Conservation (phyloP, 1,139 yeast species). For the Kodamaea plutei region DNA sequence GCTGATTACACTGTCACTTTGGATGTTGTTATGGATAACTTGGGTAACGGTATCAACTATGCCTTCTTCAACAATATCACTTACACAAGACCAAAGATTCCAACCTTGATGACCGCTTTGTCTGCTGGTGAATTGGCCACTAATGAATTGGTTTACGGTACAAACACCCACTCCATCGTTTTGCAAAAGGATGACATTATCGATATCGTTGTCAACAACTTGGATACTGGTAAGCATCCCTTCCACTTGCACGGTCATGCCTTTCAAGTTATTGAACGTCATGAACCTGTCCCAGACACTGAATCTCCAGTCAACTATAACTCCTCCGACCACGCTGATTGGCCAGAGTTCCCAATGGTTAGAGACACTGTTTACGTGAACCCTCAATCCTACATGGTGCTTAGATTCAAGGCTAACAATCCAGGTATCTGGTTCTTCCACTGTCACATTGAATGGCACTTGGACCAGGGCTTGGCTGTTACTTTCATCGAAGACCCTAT, state of each 20-base stretch:
- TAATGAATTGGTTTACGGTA: slow-evolving; percentile 54
- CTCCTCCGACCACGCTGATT: slow-evolving; percentile 30
- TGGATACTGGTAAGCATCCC: slow-evolving; percentile 80
- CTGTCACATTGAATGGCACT: slow-evolving; percentile 64
- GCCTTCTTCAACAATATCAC: slow-evolving; percentile 86
- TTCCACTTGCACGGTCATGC: slow-evolving; percentile 83
- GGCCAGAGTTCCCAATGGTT: slow-evolving; percentile 53
- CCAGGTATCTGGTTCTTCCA: slow-evolving; percentile 68
- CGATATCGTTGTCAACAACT: slow-evolving; percentile 65
- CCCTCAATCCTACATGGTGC: slow-evolving; percentile 63
- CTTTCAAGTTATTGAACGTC: slow-evolving; percentile 55
- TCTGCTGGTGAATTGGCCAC: slow-evolving; percentile 60
- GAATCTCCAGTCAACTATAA: slow-evolving; percentile 38
- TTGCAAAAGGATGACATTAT: slow-evolving; percentile 64
- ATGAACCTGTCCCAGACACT: slow-evolving; percentile 30
- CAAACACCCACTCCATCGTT: slow-evolving; percentile 71
- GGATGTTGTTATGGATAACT: slow-evolving; percentile 72
- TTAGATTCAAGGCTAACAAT: slow-evolving; percentile 54
- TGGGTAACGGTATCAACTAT: slow-evolving; percentile 79
- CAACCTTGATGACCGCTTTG: slow-evolving; percentile 71
- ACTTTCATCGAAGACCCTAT: slow-evolving; percentile 51
- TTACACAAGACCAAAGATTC: slow-evolving; percentile 77
- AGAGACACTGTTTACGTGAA: slow-evolving; percentile 68
- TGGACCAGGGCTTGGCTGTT: slow-evolving; percentile 57
- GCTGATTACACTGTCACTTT: slow-evolving; percentile 64